phyloP scores from a whole-genome alignment of 208 protist species.

The Leishmania guyanensis region DNA sequence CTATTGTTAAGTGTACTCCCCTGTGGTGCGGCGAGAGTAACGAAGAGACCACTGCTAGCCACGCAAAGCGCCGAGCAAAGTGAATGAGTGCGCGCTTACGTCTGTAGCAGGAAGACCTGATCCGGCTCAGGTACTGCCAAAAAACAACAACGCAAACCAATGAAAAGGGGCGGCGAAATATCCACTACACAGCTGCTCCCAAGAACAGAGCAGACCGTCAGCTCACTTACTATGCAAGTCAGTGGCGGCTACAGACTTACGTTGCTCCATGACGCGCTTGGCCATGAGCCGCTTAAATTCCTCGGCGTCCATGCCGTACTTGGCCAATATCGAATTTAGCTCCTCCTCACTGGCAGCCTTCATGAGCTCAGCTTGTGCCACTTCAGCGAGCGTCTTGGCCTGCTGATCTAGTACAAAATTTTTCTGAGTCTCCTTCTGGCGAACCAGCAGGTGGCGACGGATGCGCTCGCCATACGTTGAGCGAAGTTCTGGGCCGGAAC shows the following conservation, averaged over 20 bases:
- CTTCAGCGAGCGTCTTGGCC: conserved; percentile 62
- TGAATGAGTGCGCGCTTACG: background rate
- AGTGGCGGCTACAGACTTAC: conserved; percentile 1
- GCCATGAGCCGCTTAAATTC: conserved; percentile 70
- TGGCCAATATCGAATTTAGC: conserved; percentile 59
- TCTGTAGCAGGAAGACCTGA: background rate
- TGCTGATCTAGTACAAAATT: conserved; percentile 90
- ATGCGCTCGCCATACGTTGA: conserved; percentile 91
- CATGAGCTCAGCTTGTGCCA: conserved; percentile 52
- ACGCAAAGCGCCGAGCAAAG: background rate
- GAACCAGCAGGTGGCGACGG: conserved; percentile 85
- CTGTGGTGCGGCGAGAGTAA: background rate
- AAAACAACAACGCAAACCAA: background rate
- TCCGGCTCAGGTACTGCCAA: background rate
- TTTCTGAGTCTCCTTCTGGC: conserved; percentile 90
- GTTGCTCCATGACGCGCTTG: conserved; percentile 35
- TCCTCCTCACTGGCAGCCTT: conserved; percentile 45
- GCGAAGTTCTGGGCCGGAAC: conserved; percentile 76
- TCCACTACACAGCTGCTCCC: background rate
- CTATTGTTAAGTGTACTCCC: background rate
- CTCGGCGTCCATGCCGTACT: conserved; percentile 82
- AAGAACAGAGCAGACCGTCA: background rate
- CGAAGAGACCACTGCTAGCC: background rate
- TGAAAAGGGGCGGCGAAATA: background rate
- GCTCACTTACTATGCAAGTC: background rate